A percentile compares a stretch with the other conserved stretches of the same genome.
Evolutionary conservation across 371 early-diverging fungal species (phyloP).

Genomic region (Furculomyces boomerangus): DNA sequence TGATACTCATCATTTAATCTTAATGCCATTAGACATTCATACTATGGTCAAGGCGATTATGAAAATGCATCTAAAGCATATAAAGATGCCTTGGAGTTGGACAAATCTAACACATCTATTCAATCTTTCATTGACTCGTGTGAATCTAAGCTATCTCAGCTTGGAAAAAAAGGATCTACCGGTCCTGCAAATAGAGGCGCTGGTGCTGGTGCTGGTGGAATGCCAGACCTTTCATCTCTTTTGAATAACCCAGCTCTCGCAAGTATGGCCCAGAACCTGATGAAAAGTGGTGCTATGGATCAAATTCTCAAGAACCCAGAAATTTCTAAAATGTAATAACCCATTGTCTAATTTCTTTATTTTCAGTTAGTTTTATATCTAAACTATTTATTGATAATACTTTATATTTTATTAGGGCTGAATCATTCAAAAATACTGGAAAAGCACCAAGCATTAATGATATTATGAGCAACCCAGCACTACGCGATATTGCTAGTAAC

Average conservation of each 20-base stretch:
- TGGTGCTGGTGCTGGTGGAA: conserved; percentile 44
- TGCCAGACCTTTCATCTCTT: conserved; percentile 47
- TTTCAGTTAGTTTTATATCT: not conserved
- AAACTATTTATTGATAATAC: not conserved
- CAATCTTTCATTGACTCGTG: conserved; percentile 41
- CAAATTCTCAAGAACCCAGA: conserved; percentile 79
- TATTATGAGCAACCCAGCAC: conserved; percentile 21
- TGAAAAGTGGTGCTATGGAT: conserved; percentile 59
- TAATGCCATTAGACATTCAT: too few relatives aligned
- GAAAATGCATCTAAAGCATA: conserved; percentile 77
- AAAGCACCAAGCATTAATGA: conserved; percentile 20
- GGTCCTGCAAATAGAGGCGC: conserved; percentile 21
- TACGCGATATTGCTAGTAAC: conserved; percentile 10
- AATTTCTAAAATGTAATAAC: conserved; percentile 53
- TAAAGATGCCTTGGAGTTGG: conserved; percentile 73
- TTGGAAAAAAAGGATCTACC: not conserved
- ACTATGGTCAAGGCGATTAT: conserved; percentile 67
- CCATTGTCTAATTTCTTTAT: conserved; percentile 2
- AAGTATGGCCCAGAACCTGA: conserved; percentile 52
- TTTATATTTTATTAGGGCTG: conserved; percentile 8
- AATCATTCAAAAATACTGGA: conserved; percentile 16
- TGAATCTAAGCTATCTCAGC: conserved; percentile 24
- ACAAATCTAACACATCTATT: conserved; percentile 63
- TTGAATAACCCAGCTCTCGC: conserved; percentile 82
- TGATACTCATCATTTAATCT: too few relatives aligned